A percentile compares a stretch with the other conserved stretches of the same genome.
phyloP scores from a whole-genome alignment of 352 stramenopile species.

The Pythium rhizo-oryzae region DNA sequence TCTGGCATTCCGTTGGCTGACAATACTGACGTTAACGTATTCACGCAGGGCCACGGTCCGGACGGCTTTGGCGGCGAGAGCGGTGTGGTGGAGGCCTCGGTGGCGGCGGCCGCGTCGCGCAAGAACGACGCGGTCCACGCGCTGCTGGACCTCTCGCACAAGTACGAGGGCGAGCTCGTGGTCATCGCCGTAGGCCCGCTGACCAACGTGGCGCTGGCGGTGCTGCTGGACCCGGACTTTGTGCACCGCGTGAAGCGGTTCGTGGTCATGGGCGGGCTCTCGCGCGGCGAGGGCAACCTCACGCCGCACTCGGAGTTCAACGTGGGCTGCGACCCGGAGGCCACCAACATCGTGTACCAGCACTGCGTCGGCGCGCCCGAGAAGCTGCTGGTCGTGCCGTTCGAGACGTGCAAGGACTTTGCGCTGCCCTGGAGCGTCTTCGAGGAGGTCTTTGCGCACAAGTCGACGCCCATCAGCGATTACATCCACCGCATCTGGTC shows the following conservation, averaged over 20 bases:
- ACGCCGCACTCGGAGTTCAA: slow-evolving; percentile 81
- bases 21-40: background rate
- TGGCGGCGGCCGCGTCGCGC: slow-evolving; percentile 26
- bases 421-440: slow-evolving; percentile 63
- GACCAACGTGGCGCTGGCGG: slow-evolving; percentile 80
- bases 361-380: slow-evolving; percentile 47
- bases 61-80: slow-evolving; percentile 68
- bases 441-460: slow-evolving; percentile 63
- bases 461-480: slow-evolving; percentile 35
- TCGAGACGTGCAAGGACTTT: slow-evolving; percentile 69
- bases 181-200: slow-evolving; percentile 75
- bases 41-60: slow-evolving; percentile 57
- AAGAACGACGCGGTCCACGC: slow-evolving; percentile 71
- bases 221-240: slow-evolving; percentile 72
- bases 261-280: slow-evolving; percentile 77
- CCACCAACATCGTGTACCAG: slow-evolving; percentile 71
- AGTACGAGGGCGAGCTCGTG: slow-evolving; percentile 68
- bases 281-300: slow-evolving; percentile 68
- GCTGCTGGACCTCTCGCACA: slow-evolving; percentile 59
- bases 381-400: slow-evolving; percentile 69
- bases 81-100: slow-evolving; percentile 39
- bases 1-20: background rate
- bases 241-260: slow-evolving; percentile 60
- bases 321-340: slow-evolving; percentile 80
- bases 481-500: slow-evolving; percentile 72